Base-by-base conservation (phyloP, 768 basidiomycete species). In the Dentipellis fragilis region DNA sequence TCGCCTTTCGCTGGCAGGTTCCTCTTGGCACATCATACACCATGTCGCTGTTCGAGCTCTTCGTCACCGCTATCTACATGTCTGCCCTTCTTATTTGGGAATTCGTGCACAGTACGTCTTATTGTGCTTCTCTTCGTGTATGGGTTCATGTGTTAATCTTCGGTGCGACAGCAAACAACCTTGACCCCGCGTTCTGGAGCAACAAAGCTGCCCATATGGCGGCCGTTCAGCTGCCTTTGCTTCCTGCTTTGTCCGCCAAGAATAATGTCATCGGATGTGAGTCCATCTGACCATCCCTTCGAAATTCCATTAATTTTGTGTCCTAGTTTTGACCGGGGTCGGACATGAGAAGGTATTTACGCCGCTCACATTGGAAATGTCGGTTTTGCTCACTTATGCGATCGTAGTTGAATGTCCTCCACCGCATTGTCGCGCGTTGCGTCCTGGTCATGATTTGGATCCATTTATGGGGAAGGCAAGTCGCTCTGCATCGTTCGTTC, bases 221-320 rank as follows among this genome's bases (percentile, higher is more conserved):
- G 4, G 59, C 59, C 11, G 52, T 47, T 8, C 64, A 71, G 52
- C 57, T 69, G 3, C 67, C 68, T 9, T 52, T 71, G 23, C 65
- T 71, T 50, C 64, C 69, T 34, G 69, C 68, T 11, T 61, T 72
- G 5, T 68, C 68, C 10, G 64, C 65, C 34, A 72, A 72, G 62
- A 72, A 72, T 59, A 71, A 72, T 51, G 42, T 69, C 39, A 65
- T 72, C 42, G 70, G 68, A 9, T 66, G 68, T 69, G 37, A 42
- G 66, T 50, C 1, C 22, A n/a, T 21, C 19, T 48, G 9, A 23
- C 40, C n/a, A 22, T 23, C 4, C 38, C 6, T 6, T 29, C n/a
- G 16, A 4, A 11, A 1, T 51, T 19, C 10, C 12, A 36, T 51
- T 51, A n/a, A 8, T 38, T 16, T 21, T 38, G 17, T 23, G 9